phyloP scores from a whole-genome alignment of 2,329 filamentous ascomycete species.

The Trichoderma afroharzianum region DNA sequence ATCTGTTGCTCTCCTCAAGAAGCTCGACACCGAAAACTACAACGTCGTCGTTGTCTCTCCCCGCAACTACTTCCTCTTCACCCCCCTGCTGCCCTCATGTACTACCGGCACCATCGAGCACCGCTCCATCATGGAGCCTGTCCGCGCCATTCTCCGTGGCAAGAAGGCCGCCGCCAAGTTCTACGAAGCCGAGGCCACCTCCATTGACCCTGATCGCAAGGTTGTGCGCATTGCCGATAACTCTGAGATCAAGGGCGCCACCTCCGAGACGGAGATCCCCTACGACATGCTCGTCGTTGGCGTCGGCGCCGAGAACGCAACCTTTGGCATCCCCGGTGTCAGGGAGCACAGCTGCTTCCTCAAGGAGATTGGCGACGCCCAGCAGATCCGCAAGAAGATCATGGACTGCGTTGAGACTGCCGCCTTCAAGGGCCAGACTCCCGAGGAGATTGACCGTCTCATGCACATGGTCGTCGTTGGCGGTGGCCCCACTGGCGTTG shows the following conservation, averaged over 20 bases:
- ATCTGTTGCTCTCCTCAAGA: slow-evolving; percentile 94
- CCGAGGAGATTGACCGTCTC: slow-evolving; percentile 86
- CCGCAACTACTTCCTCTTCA: slow-evolving; percentile 99
- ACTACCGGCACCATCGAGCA: slow-evolving; percentile 97
- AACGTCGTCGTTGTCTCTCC: slow-evolving; percentile 97
- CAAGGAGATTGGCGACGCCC: slow-evolving; percentile 96
- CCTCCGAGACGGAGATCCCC: slow-evolving; percentile 79
- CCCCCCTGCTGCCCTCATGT: slow-evolving; percentile 92
- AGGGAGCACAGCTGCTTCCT: slow-evolving; percentile 95
- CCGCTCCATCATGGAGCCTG: slow-evolving; percentile 98
- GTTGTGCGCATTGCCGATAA: slow-evolving; percentile 86
- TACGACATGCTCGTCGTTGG: slow-evolving; percentile 99
- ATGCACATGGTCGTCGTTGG: slow-evolving; percentile 97
- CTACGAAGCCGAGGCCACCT: slow-evolving; percentile 96
- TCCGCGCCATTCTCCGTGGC: slow-evolving; percentile 91
- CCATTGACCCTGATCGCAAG: slow-evolving; percentile 89
- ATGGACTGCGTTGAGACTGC: slow-evolving; percentile 99
- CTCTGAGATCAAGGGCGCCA: slow-evolving; percentile 85
- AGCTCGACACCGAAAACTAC: slow-evolving; percentile 98
- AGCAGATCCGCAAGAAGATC: slow-evolving; percentile 95
- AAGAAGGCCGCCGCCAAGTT: slow-evolving; percentile 92
- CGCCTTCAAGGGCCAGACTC: slow-evolving; percentile 91
- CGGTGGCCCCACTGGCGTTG: slow-evolving; percentile 92
- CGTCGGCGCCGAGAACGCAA: slow-evolving; percentile 96
- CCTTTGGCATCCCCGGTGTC: slow-evolving; percentile 95